Percentiles rank a stretch among this genome's conserved stretches.
Conservation (phyloP, 345 rosid species). For the Pugionium dolabratum region DNA sequence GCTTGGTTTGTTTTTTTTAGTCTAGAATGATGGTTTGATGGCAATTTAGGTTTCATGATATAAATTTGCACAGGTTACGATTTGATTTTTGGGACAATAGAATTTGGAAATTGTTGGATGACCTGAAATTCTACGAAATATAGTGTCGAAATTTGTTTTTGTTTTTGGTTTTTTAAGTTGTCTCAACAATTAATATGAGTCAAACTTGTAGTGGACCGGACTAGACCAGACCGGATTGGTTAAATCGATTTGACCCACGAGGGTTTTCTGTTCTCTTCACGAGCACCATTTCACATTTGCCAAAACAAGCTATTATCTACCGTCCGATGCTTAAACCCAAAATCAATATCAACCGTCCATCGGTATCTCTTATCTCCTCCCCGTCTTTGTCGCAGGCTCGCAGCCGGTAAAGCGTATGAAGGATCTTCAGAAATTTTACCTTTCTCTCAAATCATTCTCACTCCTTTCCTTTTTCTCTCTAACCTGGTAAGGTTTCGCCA, state of each 20-base stretch:
- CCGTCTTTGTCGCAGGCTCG: conserved; percentile 39
- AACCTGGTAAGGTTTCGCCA: conserved; percentile 35
- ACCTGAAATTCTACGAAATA: too few relatives aligned
- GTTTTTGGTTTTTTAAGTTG: too few relatives aligned
- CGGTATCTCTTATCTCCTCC: conserved; percentile 35
- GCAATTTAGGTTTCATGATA: too few relatives aligned
- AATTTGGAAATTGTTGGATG: too few relatives aligned
- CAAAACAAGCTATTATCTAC: conserved; percentile 16
- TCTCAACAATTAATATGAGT: background rate
- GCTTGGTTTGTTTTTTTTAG: too few relatives aligned
- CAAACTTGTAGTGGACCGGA: background rate
- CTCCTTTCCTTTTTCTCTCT: conserved; percentile 11
- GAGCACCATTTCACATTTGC: conserved; percentile 26
- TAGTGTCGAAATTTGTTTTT: too few relatives aligned
- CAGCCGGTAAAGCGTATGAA: conserved; percentile 41
- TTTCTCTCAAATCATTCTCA: conserved; percentile 8
- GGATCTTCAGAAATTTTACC: conserved; percentile 26
- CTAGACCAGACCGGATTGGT: conserved; percentile 15
- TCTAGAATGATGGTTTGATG: too few relatives aligned
- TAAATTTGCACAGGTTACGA: too few relatives aligned
- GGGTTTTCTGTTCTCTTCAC: conserved; percentile 30
- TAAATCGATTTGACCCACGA: conserved; percentile 18
- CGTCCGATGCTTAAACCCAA: conserved; percentile 40
- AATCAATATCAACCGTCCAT: conserved; percentile 25
- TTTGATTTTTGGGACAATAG: too few relatives aligned